Evolutionary conservation across 164 flowering plant species (phyloP).

Genomic region (Amborella trichopoda): DNA sequence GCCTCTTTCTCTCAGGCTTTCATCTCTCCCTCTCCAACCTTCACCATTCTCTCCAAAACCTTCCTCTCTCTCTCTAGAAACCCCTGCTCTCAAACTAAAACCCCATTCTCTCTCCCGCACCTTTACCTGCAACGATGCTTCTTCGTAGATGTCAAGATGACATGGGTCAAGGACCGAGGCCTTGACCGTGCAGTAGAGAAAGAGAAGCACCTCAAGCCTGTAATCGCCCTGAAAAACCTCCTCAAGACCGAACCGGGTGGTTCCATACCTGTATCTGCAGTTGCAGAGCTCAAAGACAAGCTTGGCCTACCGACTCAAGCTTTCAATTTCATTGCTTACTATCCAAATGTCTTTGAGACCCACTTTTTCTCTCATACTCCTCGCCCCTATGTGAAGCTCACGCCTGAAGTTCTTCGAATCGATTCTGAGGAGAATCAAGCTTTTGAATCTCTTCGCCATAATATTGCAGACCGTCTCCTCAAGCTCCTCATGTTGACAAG

Average conservation of each 20-base stretch:
- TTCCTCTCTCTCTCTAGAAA: too few relatives aligned
- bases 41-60: too few relatives aligned
- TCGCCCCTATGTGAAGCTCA: constrained; percentile 60
- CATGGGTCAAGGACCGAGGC: constrained; percentile 62
- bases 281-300: constrained; percentile 28
- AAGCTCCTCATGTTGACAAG: constrained; percentile 64
- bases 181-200: constrained; percentile 85
- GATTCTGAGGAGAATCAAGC: constrained; percentile 50
- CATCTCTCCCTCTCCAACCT: too few relatives aligned
- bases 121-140: too few relatives aligned
- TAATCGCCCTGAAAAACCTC: constrained; percentile 56
- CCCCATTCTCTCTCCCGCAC: too few relatives aligned
- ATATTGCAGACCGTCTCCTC: constrained; percentile 53
- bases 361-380: constrained; percentile 23
- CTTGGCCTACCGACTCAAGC: constrained; percentile 55
- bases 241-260: constrained; percentile 68
- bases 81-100: too few relatives aligned
- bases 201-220: constrained; percentile 41
- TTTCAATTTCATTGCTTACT: constrained; percentile 46
- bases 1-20: too few relatives aligned
- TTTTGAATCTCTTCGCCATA: constrained; percentile 23
- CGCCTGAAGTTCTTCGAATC: constrained; percentile 37
- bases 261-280: constrained; percentile 53
- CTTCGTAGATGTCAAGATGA: constrained; percentile 23
- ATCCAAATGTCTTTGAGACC: constrained; percentile 67